Evolutionary conservation across 2,329 filamentous ascomycete genomes (phyloP), one percentile per base, ranked within the genome.

Genomic region (Xylaria sp.): DNA sequence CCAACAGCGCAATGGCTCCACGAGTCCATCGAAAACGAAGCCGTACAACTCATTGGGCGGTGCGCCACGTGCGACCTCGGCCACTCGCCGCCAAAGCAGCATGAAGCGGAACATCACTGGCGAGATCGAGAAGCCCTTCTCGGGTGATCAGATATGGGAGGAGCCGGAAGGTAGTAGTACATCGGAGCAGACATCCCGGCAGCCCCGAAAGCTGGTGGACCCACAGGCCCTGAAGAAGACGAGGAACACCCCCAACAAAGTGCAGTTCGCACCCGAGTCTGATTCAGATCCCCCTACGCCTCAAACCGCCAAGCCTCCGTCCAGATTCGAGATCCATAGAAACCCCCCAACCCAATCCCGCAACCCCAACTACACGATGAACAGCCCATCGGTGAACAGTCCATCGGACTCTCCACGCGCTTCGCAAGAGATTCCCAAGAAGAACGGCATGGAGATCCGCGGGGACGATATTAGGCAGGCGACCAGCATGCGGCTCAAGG

Each of bases 401-500:
- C 68, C 77, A 3, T 63, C 72, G 13, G 71, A 74, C 2, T 69
- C 53, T 63, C 70, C 48, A 50, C 65, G 55, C 60, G 71, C 44
- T 7, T 63, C 61, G 4, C 76, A 79, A 18, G 73, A 77, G 6
- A 74, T 80, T 38, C 82, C 82, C 41, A 87, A 79, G 60, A 92
- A 89, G 73, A 86, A 94, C 66, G 91, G 89, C 18, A 80, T 91
- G 60, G 92, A 97, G 72, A 85, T 96, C 59, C 85, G 92, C 63
- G 78, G 89, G 66, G 88, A 96, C 46, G 93, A 97, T 56, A 94
- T 97, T 61, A 86, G 91, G 55, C 85, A 90, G 62, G 93, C 93
- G 50, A 97, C 93, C 7, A 94, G 90, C 74, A 95, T 95, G 84
- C 88, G 80, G 70, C 78, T 94, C 60, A 92, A 86, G 71, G 91